phyloP scores from a whole-genome alignment of 352 stramenopile genomes.

The Pythium chondricola region DNA sequence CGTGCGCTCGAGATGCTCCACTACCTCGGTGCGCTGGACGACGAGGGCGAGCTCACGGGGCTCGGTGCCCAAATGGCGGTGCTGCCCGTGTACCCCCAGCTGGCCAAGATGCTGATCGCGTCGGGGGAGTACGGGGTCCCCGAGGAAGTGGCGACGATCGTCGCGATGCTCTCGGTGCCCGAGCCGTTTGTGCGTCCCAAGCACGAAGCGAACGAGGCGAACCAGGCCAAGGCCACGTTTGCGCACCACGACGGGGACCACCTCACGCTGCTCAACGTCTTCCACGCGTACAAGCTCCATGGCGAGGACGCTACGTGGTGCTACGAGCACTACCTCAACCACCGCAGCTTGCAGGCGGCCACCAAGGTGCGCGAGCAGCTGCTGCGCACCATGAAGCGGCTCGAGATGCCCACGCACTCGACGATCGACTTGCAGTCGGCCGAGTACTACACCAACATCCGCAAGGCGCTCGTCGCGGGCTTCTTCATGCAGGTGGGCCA shows the following conservation, averaged over 20 bases:
- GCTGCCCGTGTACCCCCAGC: slow-evolving; percentile 96
- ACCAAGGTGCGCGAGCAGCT: slow-evolving; percentile 96
- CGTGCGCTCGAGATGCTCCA: slow-evolving; percentile 97
- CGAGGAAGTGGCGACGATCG: slow-evolving; percentile 96
- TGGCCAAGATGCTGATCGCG: slow-evolving; percentile 97
- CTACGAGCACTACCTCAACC: slow-evolving; percentile 98
- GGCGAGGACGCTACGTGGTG: slow-evolving; percentile 92
- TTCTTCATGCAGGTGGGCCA: slow-evolving; percentile 99
- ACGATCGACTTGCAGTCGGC: slow-evolving; percentile 68
- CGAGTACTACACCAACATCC: slow-evolving; percentile 92
- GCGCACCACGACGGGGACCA: slow-evolving; percentile 95
- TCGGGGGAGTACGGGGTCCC: slow-evolving; percentile 94
- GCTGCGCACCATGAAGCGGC: slow-evolving; percentile 95
- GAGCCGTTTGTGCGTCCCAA: slow-evolving; percentile 94
- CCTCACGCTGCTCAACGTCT: slow-evolving; percentile 97
- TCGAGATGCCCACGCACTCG: slow-evolving; percentile 68
- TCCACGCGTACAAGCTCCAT: slow-evolving; percentile 96
- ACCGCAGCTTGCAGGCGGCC: slow-evolving; percentile 90
- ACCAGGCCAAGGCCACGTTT: slow-evolving; percentile 96
- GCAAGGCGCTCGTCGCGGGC: slow-evolving; percentile 89
- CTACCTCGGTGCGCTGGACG: slow-evolving; percentile 96
- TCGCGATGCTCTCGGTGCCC: slow-evolving; percentile 94
- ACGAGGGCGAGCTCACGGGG: slow-evolving; percentile 95
- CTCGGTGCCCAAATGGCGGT: slow-evolving; percentile 92
- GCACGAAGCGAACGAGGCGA: slow-evolving; percentile 93